phyloP scores from a whole-genome alignment of 306 rosid genomes.

The Biancaea sappan region DNA sequence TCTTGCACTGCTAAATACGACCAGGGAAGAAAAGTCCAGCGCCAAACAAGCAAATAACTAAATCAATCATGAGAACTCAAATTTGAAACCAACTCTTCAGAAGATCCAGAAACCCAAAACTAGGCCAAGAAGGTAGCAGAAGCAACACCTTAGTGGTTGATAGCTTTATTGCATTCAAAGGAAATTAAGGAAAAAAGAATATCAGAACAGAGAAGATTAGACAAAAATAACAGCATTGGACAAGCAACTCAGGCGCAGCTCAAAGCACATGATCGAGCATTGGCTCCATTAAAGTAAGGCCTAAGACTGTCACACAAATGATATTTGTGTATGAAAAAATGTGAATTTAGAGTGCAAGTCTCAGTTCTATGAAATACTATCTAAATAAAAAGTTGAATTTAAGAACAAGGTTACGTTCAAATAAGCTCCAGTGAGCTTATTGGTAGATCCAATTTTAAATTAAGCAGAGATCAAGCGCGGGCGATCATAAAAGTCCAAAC shows the following conservation, averaged over 20 bases:
- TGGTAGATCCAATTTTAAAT: slow-evolving; percentile 20
- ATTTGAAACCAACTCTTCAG: neutral
- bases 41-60: slow-evolving; percentile 14
- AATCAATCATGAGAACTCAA: too few species aligned
- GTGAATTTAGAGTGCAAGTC: slow-evolving; percentile 7
- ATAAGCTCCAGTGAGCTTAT: slow-evolving; percentile 16
- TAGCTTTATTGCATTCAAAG: neutral
- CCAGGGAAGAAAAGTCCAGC: slow-evolving; percentile 25
- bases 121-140: neutral
- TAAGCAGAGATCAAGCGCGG: neutral
- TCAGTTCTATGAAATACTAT: slow-evolving; percentile 13
- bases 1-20: slow-evolving; percentile 13
- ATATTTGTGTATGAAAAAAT: neutral
- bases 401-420: neutral
- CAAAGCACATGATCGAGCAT: slow-evolving; percentile 20
- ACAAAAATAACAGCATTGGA: neutral
- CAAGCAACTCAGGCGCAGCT: neutral
- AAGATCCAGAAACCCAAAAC: slow-evolving; percentile 1
- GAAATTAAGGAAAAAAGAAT: neutral
- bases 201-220: neutral
- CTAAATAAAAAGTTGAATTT: neutral
- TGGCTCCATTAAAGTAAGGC: slow-evolving; percentile 1
- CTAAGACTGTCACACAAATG: neutral
- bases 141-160: slow-evolving; percentile 1
- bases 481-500: slow-evolving; percentile 2